Base-by-base conservation (phyloP, 2,329 filamentous ascomycete genomes). In the Parastagonospora nodorum region DNA sequence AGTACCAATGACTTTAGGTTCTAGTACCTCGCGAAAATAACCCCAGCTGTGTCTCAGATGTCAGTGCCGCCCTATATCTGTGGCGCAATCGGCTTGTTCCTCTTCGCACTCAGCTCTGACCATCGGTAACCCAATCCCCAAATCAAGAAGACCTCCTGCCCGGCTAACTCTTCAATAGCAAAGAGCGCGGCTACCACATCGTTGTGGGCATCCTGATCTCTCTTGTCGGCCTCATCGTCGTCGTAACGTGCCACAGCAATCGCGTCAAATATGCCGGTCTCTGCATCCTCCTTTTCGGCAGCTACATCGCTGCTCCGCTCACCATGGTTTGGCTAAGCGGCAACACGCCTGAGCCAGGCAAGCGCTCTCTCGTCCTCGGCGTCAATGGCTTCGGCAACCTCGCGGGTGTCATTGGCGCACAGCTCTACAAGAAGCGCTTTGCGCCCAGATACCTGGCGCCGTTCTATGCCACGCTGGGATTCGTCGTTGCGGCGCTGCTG, bases 11-110 rank as follows among this genome's bases (percentile, higher is more conserved):
- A 3, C 5, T 19, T 11, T 4, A 19, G 9, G 30, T 1, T 32
- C 8, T 32, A 16, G 6, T 9, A 7, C 11, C 14, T 11, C 4
- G 8, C 4, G 8, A 24, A 24, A 16, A 12, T 31, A 33, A 42
- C 11, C 8, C 29, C 1, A 32, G 30, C 11, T 19, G 33, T 15
- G n/a, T 15, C 14, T 4, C 37, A 59, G 15, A 78, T 75, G 62
- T 80, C 78, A 3, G 77, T 80, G 2, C 75, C 78, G 1, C 78
- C 79, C 0, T 81, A 80, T 31, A 65, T 77, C 4, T 75, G 75
- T 1, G 78, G 78, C 1, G 78, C 79, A 11, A 51, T 78, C 4
- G 69, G 80, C 3, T 64, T 81, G 2, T 72, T 80, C 5, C 61
- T 63, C 5, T 75, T 81, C 10, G 73, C 77, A 1, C 75, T 74